These are phyloP conservation scores for Malus sieversii DNA, from an alignment of 306 rosid genomes.

Conservation along the genomic window DNA sequence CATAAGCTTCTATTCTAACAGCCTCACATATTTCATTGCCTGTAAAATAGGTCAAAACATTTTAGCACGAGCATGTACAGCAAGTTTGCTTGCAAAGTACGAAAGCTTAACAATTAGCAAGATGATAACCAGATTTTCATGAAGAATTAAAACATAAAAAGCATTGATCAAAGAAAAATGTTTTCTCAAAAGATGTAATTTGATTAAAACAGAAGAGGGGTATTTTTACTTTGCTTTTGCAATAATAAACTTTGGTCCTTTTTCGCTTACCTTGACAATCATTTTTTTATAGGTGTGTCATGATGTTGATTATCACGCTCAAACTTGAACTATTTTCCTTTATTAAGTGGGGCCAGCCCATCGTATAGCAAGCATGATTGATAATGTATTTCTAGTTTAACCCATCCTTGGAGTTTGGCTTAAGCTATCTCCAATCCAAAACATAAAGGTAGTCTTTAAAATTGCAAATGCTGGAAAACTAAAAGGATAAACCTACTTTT, in stretches of 20 bases:
- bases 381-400: too few relatives aligned
- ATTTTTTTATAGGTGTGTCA: not conserved
- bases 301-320: not conserved
- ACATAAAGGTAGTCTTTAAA: not conserved
- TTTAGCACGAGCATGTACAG: not conserved
- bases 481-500: not conserved
- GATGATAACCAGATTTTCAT: not conserved
- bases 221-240: not conserved
- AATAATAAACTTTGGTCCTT: not conserved
- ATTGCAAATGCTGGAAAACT: not conserved
- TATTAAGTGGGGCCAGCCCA: not conserved
- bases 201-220: not conserved
- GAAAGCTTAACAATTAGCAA: not conserved
- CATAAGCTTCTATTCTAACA: slow-evolving; percentile 28
- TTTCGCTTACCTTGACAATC: too few relatives aligned
- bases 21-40: slow-evolving; percentile 23
- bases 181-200: too few relatives aligned
- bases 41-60: slow-evolving; percentile 5
- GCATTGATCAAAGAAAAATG: not conserved
- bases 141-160: not conserved
- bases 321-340: not conserved
- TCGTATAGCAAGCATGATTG: not conserved
- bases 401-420: not conserved
- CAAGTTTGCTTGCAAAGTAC: not conserved
- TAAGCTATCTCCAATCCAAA: not conserved